A percentile compares a stretch with the other conserved stretches of the same genome.
Evolutionary conservation across 441 rosid species (phyloP).

Genomic region (Populus hybrid): DNA sequence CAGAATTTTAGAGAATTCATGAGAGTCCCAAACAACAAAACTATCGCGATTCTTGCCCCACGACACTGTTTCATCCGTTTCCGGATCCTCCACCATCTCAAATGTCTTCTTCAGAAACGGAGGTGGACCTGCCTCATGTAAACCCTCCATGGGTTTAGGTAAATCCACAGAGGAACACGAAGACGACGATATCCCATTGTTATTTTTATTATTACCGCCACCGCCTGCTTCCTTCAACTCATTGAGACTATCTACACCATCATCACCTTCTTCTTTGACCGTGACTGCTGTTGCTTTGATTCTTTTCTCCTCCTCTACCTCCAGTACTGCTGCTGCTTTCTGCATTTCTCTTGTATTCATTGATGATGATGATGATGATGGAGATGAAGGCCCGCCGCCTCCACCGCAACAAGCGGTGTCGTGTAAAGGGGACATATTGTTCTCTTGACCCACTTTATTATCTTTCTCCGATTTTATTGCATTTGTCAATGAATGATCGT

Average conservation of each 20-base stretch:
- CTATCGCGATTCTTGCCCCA: conserved; percentile 57
- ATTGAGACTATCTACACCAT: conserved; percentile 15
- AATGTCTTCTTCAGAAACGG: conserved; percentile 67
- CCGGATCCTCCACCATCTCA: conserved; percentile 61
- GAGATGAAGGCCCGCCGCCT: not conserved
- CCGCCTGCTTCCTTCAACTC: conserved; percentile 4
- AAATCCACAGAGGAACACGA: conserved; percentile 28
- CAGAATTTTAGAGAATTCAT: conserved; percentile 43
- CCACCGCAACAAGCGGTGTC: not conserved
- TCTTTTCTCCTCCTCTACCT: not conserved
- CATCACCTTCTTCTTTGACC: conserved; percentile 4
- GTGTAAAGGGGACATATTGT: not conserved
- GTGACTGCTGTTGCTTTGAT: not conserved
- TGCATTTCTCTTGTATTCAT: no score
- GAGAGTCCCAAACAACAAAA: conserved; percentile 68
- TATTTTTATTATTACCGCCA: not conserved
- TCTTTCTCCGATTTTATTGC: not conserved
- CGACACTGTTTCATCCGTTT: conserved; percentile 47
- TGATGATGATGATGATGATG: not conserved
- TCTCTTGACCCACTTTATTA: not conserved
- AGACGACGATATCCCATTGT: conserved; percentile 23
- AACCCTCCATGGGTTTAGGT: conserved; percentile 49
- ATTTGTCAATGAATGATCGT: not conserved
- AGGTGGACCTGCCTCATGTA: conserved; percentile 51
- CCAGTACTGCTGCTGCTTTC: not conserved